Evolutionary conservation across 768 basidiomycete species (phyloP).

Genomic region (Rhodotorula graminis): DNA sequence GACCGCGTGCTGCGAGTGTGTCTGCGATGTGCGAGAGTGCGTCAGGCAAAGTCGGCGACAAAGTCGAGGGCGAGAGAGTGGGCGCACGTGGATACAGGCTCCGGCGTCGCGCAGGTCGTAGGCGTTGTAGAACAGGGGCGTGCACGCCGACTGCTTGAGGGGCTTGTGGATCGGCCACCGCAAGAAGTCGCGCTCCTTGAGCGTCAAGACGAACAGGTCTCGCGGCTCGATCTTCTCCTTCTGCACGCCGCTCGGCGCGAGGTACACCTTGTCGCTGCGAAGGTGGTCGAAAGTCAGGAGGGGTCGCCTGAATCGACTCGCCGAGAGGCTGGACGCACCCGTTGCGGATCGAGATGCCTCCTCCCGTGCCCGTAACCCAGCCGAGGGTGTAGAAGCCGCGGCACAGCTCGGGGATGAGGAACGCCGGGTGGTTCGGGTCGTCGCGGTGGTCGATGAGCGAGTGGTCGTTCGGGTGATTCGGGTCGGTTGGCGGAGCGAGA

Average conservation of each 20-base stretch:
- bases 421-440: slow-evolving; percentile 66
- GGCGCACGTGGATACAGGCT: slow-evolving; percentile 66
- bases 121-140: slow-evolving; percentile 87
- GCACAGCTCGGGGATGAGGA: slow-evolving; percentile 81
- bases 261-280: slow-evolving; percentile 65
- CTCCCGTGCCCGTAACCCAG: slow-evolving; percentile 87
- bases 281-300: background rate
- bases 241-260: slow-evolving; percentile 84
- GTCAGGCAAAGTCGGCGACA: no score
- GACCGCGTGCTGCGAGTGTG: slow-evolving; percentile 83
- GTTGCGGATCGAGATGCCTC: slow-evolving; percentile 44
- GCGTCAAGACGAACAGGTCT: slow-evolving; percentile 85
- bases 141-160: slow-evolving; percentile 80
- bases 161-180: slow-evolving; percentile 62
- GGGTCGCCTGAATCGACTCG: no score
- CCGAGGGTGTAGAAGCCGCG: slow-evolving; percentile 76
- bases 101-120: slow-evolving; percentile 73
- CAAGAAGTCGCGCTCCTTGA: slow-evolving; percentile 67
- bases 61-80: background rate
- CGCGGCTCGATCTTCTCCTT: slow-evolving; percentile 76
- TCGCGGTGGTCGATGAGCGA: slow-evolving; percentile 43
- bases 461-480: slow-evolving; percentile 35
- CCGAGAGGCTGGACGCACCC: slow-evolving; percentile 30
- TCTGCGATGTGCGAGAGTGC: slow-evolving; percentile 43
- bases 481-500: slow-evolving; percentile 27